Base-by-base conservation (phyloP, 2,329 filamentous ascomycete genomes). In the Verticillium alfalfae region DNA sequence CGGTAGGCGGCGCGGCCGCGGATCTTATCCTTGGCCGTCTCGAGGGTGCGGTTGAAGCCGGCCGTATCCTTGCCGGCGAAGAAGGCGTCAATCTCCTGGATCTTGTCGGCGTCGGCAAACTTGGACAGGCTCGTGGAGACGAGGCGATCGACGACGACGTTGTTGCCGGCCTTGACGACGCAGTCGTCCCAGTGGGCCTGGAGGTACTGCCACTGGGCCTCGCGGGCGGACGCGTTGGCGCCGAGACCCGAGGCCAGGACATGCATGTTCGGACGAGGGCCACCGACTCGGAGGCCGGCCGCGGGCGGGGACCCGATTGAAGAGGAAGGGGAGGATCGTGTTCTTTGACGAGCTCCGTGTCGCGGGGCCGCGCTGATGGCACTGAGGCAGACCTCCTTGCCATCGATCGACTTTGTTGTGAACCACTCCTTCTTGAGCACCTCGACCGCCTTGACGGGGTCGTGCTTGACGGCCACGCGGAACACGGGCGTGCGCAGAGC, bases 91-190 rank as follows among this genome's bases (percentile, higher is more conserved):
- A 99, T 95, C 60, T 97, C 92, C 66, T 87, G 81, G 65, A 92
- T 84, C 16, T 86, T 82, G 65, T 84, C 83, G 15, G 81, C 77
- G 68, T 92, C 88, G 3, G 91, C 86, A 73, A 96, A 98, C 71
- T 91, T 90, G 70, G 86, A 86, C 67, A 99, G 79, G 55, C 88
- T 88, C 67, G 90, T 81, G 68, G 91, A 88, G 68, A 99, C 79
- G 77, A 96, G 97, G 57, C 94, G 88, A 77, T 99, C 94, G 16
- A 97, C 81, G 3, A 97, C 86, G 36, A 97, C 89, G 65, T 92
- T 90, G 78, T 97, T 97, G 52, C 72, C 87, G 60, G 98, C 82
- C 74, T 89, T 90, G 63, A 85, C 78, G 59, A 88, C 83, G 55
- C 96, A 84, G 39, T 84, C 80, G 36, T 86, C 81, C 91, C 94